These are phyloP conservation scores for Neonectria hederae DNA, from an alignment of 2,329 filamentous ascomycete species.

Conservation along the genomic window DNA sequence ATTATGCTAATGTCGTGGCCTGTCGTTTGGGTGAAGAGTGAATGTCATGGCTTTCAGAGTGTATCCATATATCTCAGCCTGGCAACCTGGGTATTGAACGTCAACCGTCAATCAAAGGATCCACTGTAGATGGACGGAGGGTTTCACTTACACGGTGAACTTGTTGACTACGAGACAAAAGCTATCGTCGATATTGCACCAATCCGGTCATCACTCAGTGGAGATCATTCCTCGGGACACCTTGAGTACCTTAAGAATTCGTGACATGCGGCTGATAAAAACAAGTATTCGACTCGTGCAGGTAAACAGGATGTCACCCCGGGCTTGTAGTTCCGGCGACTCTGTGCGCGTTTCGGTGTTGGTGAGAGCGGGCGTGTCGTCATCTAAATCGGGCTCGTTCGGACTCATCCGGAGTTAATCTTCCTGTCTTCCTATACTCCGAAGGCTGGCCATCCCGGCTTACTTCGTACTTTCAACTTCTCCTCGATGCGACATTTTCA, in stretches of 20 bases:
- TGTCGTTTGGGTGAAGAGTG: not conserved
- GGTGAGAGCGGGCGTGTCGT: too few species aligned
- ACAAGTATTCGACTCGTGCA: not conserved
- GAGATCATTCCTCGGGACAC: not conserved
- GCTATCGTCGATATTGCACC: not conserved
- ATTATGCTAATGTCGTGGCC: not conserved
- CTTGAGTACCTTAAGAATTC: too few species aligned
- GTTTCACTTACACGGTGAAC: slow-evolving; percentile 1
- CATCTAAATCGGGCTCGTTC: not conserved
- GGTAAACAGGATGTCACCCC: not conserved
- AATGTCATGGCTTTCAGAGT: too few species aligned
- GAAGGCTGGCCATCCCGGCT: not conserved
- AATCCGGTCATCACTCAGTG: not conserved
- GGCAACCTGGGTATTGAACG: not conserved
- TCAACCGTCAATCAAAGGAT: not conserved
- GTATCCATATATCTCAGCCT: not conserved
- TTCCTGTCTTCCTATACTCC: not conserved
- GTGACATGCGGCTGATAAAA: not conserved
- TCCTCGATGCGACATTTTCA: not conserved
- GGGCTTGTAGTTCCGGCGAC: not conserved
- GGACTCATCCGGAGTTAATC: not conserved
- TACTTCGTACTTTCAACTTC: not conserved
- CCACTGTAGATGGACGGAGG: not conserved
- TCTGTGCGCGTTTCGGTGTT: not conserved
- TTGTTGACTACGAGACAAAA: not conserved